phyloP scores from a whole-genome alignment of 345 rosid species.

The Streptanthus diversifolius region DNA sequence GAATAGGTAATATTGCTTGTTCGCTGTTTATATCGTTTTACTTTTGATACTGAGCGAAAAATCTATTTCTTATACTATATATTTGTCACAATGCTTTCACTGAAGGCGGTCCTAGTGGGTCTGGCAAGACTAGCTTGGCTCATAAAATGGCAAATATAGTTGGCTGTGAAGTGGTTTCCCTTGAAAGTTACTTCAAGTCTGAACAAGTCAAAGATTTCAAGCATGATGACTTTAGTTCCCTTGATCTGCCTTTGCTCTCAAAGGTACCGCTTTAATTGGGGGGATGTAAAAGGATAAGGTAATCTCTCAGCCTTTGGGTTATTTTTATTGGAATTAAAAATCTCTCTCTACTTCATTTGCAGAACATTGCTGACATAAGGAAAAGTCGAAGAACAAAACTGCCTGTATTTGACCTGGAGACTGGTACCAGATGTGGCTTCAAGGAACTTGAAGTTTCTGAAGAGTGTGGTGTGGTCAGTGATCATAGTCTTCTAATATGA shows the following conservation, averaged over 20 bases:
- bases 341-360: slow-evolving; percentile 32
- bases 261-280: slow-evolving; percentile 50
- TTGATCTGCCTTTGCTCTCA: slow-evolving; percentile 81
- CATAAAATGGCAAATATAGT: slow-evolving; percentile 99
- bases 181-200: slow-evolving; percentile 86
- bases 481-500: slow-evolving; percentile 1
- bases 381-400: slow-evolving; percentile 69
- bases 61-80: background rate
- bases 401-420: slow-evolving; percentile 84
- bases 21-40: background rate
- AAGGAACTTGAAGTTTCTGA: slow-evolving; percentile 93
- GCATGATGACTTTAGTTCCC: slow-evolving; percentile 87
- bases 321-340: background rate
- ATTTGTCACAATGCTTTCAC: slow-evolving; percentile 21
- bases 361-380: slow-evolving; percentile 77
- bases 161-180: slow-evolving; percentile 99
- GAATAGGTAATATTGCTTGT: slow-evolving; percentile 68
- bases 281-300: slow-evolving; percentile 6
- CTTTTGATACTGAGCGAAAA: background rate
- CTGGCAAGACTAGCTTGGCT: slow-evolving; percentile 99
- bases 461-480: slow-evolving; percentile 92
- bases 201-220: slow-evolving; percentile 86
- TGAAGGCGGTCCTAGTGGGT: slow-evolving; percentile 99
- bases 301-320: background rate
- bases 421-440: slow-evolving; percentile 80